These are phyloP conservation scores for Trichosporon inkin DNA, from an alignment of 1,284 basidiomycete species.

Conservation along the genomic window DNA sequence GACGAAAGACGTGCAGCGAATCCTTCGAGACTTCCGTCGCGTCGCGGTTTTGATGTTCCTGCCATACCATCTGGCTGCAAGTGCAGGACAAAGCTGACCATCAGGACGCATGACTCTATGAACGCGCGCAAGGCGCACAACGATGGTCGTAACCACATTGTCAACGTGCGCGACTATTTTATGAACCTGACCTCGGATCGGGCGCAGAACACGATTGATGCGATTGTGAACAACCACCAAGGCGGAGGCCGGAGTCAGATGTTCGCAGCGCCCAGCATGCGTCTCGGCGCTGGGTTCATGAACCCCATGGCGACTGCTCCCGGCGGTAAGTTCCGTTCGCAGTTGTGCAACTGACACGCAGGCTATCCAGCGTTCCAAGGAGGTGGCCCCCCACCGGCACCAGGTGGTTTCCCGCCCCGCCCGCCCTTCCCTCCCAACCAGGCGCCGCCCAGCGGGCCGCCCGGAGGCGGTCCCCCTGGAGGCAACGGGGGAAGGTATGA, in stretches of 20 bases:
- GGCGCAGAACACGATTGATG: conserved; percentile 92
- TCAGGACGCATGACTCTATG: conserved; percentile 42
- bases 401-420: conserved; percentile 55
- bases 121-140: conserved; percentile 94
- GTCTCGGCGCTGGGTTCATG: conserved; percentile 44
- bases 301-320: conserved; percentile 36
- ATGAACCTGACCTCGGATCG: conserved; percentile 92
- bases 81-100: not conserved
- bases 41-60: not conserved
- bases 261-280: conserved; percentile 68
- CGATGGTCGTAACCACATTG: conserved; percentile 89
- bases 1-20: too few relatives aligned
- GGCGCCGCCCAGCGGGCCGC: conserved; percentile 27
- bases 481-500: not conserved
- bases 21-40: conserved; percentile 3
- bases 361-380: conserved; percentile 17
- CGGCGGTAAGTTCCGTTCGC: conserved; percentile 14
- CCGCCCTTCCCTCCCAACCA: conserved; percentile 61
- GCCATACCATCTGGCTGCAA: not conserved
- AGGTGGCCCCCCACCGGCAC: conserved; percentile 51
- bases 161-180: conserved; percentile 97
- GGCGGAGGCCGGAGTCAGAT: conserved; percentile 48
- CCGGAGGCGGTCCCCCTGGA: conserved; percentile 4
- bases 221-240: conserved; percentile 88
- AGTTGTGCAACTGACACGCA: not conserved